Evolutionary conservation across 2,329 filamentous ascomycete species (phyloP).

Genomic region (Calonectria fujianensis): DNA sequence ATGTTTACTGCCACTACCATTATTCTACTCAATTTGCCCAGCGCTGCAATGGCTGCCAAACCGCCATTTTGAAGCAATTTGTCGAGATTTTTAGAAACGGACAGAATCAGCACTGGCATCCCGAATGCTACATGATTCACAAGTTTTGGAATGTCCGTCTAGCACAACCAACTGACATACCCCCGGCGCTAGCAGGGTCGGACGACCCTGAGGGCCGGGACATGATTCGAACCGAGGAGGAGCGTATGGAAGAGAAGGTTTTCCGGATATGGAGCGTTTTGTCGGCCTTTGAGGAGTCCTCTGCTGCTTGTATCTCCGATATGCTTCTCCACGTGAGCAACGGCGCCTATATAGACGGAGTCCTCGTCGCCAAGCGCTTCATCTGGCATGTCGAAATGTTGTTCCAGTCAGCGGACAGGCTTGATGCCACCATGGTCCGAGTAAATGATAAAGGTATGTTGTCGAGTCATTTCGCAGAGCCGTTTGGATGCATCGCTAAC

Average conservation of each 20-base stretch:
- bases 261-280: slow-evolving; percentile 98
- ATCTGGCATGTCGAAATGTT: slow-evolving; percentile 97
- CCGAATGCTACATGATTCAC: slow-evolving; percentile 99
- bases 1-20: slow-evolving; percentile 98
- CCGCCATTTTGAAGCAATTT: slow-evolving; percentile 98
- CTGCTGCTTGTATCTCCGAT: slow-evolving; percentile 97
- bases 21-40: slow-evolving; percentile 99
- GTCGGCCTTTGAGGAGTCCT: slow-evolving; percentile 97
- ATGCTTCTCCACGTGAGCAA: slow-evolving; percentile 99
- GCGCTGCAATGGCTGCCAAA: slow-evolving; percentile 96
- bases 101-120: slow-evolving; percentile 99
- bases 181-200: slow-evolving; percentile 63
- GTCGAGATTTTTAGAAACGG: slow-evolving; percentile 99
- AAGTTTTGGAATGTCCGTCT: slow-evolving; percentile 99
- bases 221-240: slow-evolving; percentile 87
- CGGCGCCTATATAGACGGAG: slow-evolving; percentile 94
- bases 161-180: slow-evolving; percentile 74
- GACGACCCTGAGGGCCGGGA: slow-evolving; percentile 80
- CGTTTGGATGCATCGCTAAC: slow-evolving; percentile 40
- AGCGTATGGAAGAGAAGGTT: slow-evolving; percentile 97
- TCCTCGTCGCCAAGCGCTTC: slow-evolving; percentile 95
- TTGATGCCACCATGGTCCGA: slow-evolving; percentile 83
- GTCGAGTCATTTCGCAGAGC: not conserved
- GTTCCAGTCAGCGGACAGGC: slow-evolving; percentile 89
- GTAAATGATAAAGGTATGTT: slow-evolving; percentile 84